Percentiles rank a stretch among this genome's conserved stretches.
Evolutionary conservation across 805 yeast genomes (phyloP).

Genomic region (Jamesozyma lodderae): DNA sequence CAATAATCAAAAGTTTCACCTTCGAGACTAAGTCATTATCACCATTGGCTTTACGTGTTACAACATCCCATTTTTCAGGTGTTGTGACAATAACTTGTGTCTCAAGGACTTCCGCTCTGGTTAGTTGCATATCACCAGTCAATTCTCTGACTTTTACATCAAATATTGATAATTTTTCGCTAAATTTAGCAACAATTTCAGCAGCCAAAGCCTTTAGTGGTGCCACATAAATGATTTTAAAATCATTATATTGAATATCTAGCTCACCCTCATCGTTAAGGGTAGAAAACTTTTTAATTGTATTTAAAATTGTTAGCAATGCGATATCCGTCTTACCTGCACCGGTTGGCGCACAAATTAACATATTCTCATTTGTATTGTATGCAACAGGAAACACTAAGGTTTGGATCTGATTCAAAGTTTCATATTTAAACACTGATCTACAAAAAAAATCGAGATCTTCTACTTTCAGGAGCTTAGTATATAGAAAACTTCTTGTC

Average conservation of each 20-base stretch:
- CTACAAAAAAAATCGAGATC: constrained; percentile 72
- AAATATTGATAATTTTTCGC: constrained; percentile 68
- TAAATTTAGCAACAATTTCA: constrained; percentile 87
- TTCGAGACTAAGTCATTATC: constrained; percentile 78
- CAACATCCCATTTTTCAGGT: constrained; percentile 97
- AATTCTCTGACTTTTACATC: constrained; percentile 81
- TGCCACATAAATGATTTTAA: constrained; percentile 87
- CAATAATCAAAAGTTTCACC: constrained; percentile 79
- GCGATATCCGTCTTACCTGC: constrained; percentile 98
- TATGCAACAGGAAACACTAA: constrained; percentile 88
- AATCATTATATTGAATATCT: constrained; percentile 70
- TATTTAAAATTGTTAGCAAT: constrained; percentile 64
- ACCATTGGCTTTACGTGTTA: constrained; percentile 85
- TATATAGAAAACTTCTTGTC: constrained; percentile 32
- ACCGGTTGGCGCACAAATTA: constrained; percentile 96
- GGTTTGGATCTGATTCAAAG: constrained; percentile 81
- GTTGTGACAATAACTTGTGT: constrained; percentile 91
- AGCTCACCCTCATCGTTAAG: constrained; percentile 42
- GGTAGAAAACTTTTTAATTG: constrained; percentile 62
- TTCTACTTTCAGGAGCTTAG: constrained; percentile 43
- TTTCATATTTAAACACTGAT: constrained; percentile 74
- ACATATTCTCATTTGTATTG: constrained; percentile 86
- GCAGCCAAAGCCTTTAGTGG: constrained; percentile 93
- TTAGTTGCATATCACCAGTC: constrained; percentile 93
- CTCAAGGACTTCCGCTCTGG: constrained; percentile 64